Percentiles rank a stretch among this genome's conserved stretches.
These are phyloP conservation scores for Colletotrichum eleusines DNA, from an alignment of 2,329 filamentous ascomycete genomes.

Conservation along the genomic window DNA sequence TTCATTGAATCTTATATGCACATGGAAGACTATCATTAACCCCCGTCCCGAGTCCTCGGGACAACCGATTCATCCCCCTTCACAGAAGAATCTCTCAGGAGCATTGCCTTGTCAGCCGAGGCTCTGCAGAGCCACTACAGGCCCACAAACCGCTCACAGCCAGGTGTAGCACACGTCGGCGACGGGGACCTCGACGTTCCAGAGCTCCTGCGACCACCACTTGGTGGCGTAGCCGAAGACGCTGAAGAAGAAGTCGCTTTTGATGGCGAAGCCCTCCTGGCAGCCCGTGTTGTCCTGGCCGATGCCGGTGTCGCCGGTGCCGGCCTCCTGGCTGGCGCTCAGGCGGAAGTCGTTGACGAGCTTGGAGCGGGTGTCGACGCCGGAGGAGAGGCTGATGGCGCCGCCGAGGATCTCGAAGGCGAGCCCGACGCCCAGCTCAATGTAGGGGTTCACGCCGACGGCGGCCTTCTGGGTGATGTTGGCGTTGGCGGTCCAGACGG, in stretches of 20 bases:
- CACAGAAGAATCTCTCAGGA: background rate
- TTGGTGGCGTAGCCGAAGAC: slow-evolving; percentile 46
- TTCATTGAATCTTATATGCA: background rate
- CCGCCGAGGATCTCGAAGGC: slow-evolving; percentile 45
- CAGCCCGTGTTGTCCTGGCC: slow-evolving; percentile 41
- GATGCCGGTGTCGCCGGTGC: slow-evolving; percentile 35
- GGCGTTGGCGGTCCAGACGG: slow-evolving; percentile 50
- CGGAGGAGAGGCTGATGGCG: slow-evolving; percentile 46
- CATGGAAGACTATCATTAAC: too few species aligned
- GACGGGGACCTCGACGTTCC: slow-evolving; percentile 46
- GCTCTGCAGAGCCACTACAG: background rate
- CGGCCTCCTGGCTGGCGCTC: slow-evolving; percentile 42
- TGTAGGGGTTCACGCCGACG: slow-evolving; percentile 45
- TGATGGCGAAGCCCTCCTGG: slow-evolving; percentile 44
- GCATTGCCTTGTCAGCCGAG: background rate
- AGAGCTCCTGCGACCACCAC: slow-evolving; percentile 46
- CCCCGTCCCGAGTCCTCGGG: background rate
- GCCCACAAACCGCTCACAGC: slow-evolving; percentile 16
- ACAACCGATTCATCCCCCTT: background rate
- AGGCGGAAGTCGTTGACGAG: slow-evolving; percentile 46
- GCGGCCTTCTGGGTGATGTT: slow-evolving; percentile 44
- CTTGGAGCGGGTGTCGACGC: slow-evolving; percentile 45
- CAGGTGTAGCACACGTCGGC: slow-evolving; percentile 47
- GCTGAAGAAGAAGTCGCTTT: slow-evolving; percentile 46
- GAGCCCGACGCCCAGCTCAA: slow-evolving; percentile 44